Base-by-base conservation (phyloP, 1,284 basidiomycete genomes). In the Ceratobasidium sp. region DNA sequence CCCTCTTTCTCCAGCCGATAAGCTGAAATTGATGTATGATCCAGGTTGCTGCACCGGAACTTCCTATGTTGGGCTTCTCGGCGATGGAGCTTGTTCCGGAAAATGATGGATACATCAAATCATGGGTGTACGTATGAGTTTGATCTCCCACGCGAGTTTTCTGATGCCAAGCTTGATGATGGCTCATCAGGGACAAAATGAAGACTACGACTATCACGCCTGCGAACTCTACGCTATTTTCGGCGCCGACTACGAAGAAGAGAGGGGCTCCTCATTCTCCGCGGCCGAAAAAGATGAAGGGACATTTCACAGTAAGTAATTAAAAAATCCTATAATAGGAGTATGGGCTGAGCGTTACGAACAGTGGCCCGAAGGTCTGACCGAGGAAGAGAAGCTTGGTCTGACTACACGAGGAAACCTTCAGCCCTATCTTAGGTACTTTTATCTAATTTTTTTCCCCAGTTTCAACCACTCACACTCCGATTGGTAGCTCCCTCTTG, bases 351-450 rank as follows among this genome's bases (percentile, higher is more conserved):
- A 52, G n/a, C 17, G 7, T 20, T 20, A 17, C 33, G 44, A 67
- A 67, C 57, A 73, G 69, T 73, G 69, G 69, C 69, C 69, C 17
- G 69, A 59, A 12, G 69, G 69, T 5, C 12, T 73, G 13, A 61
- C 69, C 0, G 56, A 73, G n/a, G 23, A 59, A 26, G 69, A 73
- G 40, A 73, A 73, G 42, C 33, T 73, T 4, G 69, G 69, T 15
- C 28, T 73, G 54, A 73, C 69, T 6, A 50, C 69, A 28, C 52
- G 69, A 12, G 69, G 69, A 40, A 62, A 61, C 44, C 42, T 73
- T 10, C 69, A 73, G 40, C 69, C 69, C 6, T 73, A 73, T 40
- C 69, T 73, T 12, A 73, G 69, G 69, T 73, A 73, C 13, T n/a
- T 1, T 20, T n/a, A 6, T 48, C 12, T 17, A 13, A 17, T 44